Conservation (phyloP, 2,329 filamentous ascomycete species). For the Fusarium hainanense region DNA sequence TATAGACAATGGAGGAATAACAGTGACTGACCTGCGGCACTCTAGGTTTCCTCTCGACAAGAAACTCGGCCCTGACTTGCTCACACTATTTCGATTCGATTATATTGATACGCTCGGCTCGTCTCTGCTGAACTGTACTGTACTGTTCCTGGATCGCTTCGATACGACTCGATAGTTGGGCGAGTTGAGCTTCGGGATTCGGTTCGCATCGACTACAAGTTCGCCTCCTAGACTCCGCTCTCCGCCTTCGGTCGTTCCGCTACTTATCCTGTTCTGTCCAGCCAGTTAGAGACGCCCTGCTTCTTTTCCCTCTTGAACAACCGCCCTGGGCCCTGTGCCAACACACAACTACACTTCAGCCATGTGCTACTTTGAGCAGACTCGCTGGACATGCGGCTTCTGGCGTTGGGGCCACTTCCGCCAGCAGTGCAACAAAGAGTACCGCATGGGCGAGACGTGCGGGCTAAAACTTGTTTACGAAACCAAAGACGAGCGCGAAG, state of each 20-base stretch:
- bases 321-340: slow-evolving; percentile 24
- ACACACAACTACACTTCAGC: slow-evolving; percentile 45
- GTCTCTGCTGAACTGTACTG: background rate
- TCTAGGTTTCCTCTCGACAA: slow-evolving; percentile 15
- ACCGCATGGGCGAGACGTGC: slow-evolving; percentile 95
- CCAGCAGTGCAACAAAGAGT: slow-evolving; percentile 92
- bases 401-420: slow-evolving; percentile 96
- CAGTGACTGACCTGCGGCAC: slow-evolving; percentile 30
- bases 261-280: slow-evolving; percentile 31
- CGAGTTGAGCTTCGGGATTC: slow-evolving; percentile 30
- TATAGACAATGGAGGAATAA: slow-evolving; percentile 1
- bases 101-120: slow-evolving; percentile 11
- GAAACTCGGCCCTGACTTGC: slow-evolving; percentile 25
- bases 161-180: slow-evolving; percentile 17
- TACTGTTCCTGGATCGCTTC: slow-evolving; percentile 14
- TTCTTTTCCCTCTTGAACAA: slow-evolving; percentile 9
- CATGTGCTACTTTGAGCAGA: slow-evolving; percentile 98
- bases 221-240: slow-evolving; percentile 33
- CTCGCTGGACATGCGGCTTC: slow-evolving; percentile 85
- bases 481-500: slow-evolving; percentile 70
- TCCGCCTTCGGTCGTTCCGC: slow-evolving; percentile 28
- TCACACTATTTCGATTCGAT: slow-evolving; percentile 4
- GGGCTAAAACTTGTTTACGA: slow-evolving; percentile 89
- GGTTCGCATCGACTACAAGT: slow-evolving; percentile 33
- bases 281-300: slow-evolving; percentile 16